These are phyloP conservation scores for Myriosclerotinia duriaeana DNA, from an alignment of 2,329 filamentous ascomycete species.

Conservation along the genomic window DNA sequence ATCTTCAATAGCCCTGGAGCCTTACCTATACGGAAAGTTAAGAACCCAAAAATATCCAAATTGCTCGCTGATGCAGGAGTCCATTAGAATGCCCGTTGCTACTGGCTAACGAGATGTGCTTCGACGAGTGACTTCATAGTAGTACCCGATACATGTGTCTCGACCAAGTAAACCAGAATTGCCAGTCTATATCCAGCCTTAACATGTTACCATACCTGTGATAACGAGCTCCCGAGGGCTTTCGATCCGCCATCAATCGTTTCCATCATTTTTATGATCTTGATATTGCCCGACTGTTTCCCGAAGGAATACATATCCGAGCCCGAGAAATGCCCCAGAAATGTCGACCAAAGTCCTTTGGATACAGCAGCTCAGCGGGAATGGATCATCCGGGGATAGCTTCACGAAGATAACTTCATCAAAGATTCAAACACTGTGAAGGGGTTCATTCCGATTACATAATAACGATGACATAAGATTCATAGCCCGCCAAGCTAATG, in stretches of 20 bases:
- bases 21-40: neutral
- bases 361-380: neutral
- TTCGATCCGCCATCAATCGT: neutral
- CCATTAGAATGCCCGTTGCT: no score
- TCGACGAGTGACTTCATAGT: neutral
- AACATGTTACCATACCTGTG: neutral
- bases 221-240: neutral
- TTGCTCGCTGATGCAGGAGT: neutral
- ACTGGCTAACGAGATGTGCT: no score
- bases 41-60: neutral
- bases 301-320: neutral
- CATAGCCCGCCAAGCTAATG: conserved; percentile 4
- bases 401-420: neutral
- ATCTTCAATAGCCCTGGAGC: neutral
- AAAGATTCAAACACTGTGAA: neutral
- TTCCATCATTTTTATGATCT: neutral
- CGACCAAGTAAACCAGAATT: neutral
- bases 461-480: conserved; percentile 12
- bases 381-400: neutral
- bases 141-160: no score
- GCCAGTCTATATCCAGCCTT: no score
- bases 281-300: no score
- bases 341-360: no score
- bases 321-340: neutral
- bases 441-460: neutral